These are phyloP conservation scores for Aureobasidium namibiae DNA, from an alignment of 2,329 filamentous ascomycete genomes.

Conservation along the genomic window DNA sequence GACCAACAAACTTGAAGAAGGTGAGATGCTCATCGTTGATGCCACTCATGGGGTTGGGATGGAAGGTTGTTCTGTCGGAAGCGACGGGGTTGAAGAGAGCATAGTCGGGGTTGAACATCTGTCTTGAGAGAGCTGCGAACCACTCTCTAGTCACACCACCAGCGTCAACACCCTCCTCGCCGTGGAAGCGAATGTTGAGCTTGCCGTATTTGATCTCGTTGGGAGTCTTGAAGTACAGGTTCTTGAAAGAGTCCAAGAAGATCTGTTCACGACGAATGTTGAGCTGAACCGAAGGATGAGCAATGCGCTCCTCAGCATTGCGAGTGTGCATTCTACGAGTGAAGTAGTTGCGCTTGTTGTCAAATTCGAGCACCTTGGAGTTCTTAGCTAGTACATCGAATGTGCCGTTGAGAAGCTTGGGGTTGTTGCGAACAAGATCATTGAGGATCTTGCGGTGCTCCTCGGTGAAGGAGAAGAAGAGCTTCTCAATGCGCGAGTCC, in stretches of 20 bases:
- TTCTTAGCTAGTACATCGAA: constrained; percentile 96
- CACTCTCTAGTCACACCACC: constrained; percentile 96
- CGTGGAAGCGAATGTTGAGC: constrained; percentile 93
- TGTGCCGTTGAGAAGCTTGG: constrained; percentile 96
- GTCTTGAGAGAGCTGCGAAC: constrained; percentile 94
- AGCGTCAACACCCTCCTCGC: constrained; percentile 95
- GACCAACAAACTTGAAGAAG: constrained; percentile 99
- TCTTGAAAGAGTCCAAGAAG: constrained; percentile 97
- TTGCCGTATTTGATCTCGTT: constrained; percentile 99
- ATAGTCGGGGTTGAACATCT: constrained; percentile 99
- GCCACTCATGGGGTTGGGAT: constrained; percentile 87
- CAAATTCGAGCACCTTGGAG: constrained; percentile 96
- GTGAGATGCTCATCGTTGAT: constrained; percentile 93
- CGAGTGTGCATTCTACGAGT: constrained; percentile 81
- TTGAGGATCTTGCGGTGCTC: constrained; percentile 97
- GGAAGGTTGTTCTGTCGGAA: constrained; percentile 95
- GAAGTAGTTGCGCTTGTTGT: constrained; percentile 99
- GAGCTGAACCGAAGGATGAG: constrained; percentile 72
- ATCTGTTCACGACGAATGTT: constrained; percentile 88
- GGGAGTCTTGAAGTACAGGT: constrained; percentile 91
- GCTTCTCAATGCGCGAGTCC: constrained; percentile 71
- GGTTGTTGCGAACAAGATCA: constrained; percentile 92
- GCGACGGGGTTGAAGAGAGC: constrained; percentile 94
- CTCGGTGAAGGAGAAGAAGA: constrained; percentile 97
- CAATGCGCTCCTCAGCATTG: constrained; percentile 59